phyloP scores from a whole-genome alignment of 2,329 filamentous ascomycete species.

The Thermothelomyces thermophilus region DNA sequence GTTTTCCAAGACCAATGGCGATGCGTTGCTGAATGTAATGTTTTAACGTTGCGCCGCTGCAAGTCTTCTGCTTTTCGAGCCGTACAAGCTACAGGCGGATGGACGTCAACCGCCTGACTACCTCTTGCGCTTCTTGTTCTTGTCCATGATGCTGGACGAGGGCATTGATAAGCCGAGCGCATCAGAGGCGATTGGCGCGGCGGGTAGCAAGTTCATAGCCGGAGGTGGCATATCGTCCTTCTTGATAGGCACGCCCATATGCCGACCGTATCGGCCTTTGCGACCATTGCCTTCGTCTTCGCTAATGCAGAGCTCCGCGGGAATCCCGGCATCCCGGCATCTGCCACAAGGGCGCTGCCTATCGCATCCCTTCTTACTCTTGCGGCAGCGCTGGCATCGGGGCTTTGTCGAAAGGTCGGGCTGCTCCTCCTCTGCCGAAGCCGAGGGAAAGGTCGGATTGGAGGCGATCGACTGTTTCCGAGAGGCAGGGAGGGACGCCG shows the following conservation, averaged over 20 bases:
- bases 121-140: conserved; percentile 58
- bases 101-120: conserved; percentile 27
- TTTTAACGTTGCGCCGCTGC: too few species aligned
- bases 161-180: conserved; percentile 37
- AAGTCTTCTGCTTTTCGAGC: too few species aligned
- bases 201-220: conserved; percentile 32
- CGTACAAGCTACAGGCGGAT: too few species aligned
- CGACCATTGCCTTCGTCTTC: conserved; percentile 97
- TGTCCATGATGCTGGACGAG: conserved; percentile 34
- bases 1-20: too few species aligned
- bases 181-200: conserved; percentile 29
- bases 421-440: conserved; percentile 75
- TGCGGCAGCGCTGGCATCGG: conserved; percentile 94
- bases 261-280: conserved; percentile 80
- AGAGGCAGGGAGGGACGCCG: conserved; percentile 61
- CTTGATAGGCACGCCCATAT: conserved; percentile 62
- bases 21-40: too few species aligned
- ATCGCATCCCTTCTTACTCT: conserved; percentile 99
- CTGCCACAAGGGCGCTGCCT: conserved; percentile 90
- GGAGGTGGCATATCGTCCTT: conserved; percentile 43
- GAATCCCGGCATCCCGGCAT: conserved; percentile 92
- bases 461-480: conserved; percentile 72
- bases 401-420: conserved; percentile 93
- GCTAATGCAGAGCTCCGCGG: conserved; percentile 88
- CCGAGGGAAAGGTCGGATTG: conserved; percentile 39